These are phyloP conservation scores for Aspergillus floridensis DNA, from an alignment of 2,329 filamentous ascomycete genomes.

Conservation along the genomic window DNA sequence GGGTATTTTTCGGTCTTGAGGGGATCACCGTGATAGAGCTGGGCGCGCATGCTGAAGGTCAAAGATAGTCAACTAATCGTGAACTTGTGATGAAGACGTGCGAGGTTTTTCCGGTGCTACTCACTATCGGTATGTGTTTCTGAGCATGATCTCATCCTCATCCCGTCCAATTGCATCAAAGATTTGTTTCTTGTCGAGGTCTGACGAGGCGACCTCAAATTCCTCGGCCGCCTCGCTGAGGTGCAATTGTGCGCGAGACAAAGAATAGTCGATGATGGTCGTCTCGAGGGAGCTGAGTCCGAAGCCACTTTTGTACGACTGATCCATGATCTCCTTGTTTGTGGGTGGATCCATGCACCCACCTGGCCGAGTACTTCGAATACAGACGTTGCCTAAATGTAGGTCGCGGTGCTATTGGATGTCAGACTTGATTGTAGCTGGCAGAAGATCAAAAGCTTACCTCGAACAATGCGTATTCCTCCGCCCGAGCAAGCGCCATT, in stretches of 20 bases:
- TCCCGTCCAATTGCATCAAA: constrained; percentile 44
- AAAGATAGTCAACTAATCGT: not conserved
- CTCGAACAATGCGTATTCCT: constrained; percentile 60
- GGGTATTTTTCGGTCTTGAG: constrained; percentile 36
- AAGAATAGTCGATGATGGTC: constrained; percentile 67
- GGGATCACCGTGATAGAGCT: constrained; percentile 46
- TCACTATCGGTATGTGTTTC: constrained; percentile 45
- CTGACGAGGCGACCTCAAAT: constrained; percentile 39
- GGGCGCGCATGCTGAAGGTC: constrained; percentile 38
- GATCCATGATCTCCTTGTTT: constrained; percentile 29
- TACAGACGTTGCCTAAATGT: constrained; percentile 66
- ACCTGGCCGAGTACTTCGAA: constrained; percentile 39
- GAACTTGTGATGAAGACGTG: too few relatives aligned
- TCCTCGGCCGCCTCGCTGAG: constrained; percentile 22
- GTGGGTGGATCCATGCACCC: constrained; percentile 34
- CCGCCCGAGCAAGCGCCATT: constrained; percentile 59
- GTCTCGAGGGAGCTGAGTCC: constrained; percentile 57
- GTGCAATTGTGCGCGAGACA: constrained; percentile 58
- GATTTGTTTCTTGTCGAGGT: constrained; percentile 44
- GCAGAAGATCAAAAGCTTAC: constrained; percentile 20
- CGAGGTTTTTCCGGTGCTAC: constrained; percentile 12
- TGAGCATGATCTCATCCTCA: constrained; percentile 40
- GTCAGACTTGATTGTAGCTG: not conserved
- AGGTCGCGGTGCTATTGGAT: constrained; percentile 57
- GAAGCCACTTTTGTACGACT: constrained; percentile 42